Base-by-base conservation (phyloP, 177 flowering plant genomes). In the Telopea speciosissima region DNA sequence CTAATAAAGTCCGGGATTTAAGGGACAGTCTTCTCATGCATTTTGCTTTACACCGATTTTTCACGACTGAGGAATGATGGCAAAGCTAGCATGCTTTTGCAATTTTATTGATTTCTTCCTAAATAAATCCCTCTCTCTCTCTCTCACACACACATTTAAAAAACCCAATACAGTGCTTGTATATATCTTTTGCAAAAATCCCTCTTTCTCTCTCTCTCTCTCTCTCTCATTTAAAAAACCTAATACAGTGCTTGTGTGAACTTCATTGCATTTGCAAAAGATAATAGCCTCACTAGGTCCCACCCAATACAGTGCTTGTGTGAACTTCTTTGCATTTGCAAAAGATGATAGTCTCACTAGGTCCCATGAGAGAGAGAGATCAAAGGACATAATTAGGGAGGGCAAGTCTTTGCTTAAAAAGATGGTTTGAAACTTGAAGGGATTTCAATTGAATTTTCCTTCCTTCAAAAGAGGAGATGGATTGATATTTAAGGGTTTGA, bases 21-120 rank as follows among this genome's bases (percentile, higher is more conserved):
- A 3, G 66, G 66, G 22, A 17, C 42, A 12, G 17, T 62, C 31
- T 14, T 0, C 65, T 28, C 25, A 14, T 17, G 36, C 6, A 63
- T 61, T 61, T 59, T 67, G 49, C 69, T 66, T 54, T 33, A 22
- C 24, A 59, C 62, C 62, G 31, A 56, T 21, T 40, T 65, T 31
- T 23, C 60, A 60, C 26, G 65, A 42, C 65, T 60, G 26, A 24
- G 61, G 68, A 67, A 72, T 66, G 70, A 71, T 64, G 68, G 66
- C 59, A 72, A 54, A 66, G 70, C 9, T 36, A 61, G 75, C 75
- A 72, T 54, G 75, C 75, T 66, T 66, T 66, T 72, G 65, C 58
- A 36, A 36, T 36, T 36, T 36, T 3, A 36, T 5, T 36, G n/a
- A n/a, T n/a, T 36, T 5, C 2, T 36, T 8, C n/a, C n/a, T n/a